These are phyloP conservation scores for Evansstolkia leycettana DNA, from an alignment of 495 filamentous ascomycete species.

Conservation along the genomic window DNA sequence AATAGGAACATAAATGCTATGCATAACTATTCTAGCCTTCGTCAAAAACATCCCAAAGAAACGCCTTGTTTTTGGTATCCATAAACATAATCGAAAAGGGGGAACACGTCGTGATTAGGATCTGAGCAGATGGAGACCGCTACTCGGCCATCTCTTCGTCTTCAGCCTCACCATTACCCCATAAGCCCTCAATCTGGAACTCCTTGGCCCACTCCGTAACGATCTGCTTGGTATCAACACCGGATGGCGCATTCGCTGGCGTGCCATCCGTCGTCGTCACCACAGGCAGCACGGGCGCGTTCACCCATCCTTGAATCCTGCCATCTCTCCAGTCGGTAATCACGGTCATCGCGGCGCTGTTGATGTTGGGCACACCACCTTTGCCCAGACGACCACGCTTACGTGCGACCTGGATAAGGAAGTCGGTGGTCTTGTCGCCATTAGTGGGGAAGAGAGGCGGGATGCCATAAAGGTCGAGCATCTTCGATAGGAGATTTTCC, in stretches of 20 bases:
- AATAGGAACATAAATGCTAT: slow-evolving; percentile 1
- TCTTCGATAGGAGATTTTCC: slow-evolving; percentile 56
- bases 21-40: slow-evolving; percentile 3
- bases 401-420: slow-evolving; percentile 85
- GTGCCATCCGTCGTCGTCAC: slow-evolving; percentile 24
- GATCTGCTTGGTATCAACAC: slow-evolving; percentile 65
- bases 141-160: slow-evolving; percentile 34
- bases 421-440: slow-evolving; percentile 77
- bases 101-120: slow-evolving; percentile 13
- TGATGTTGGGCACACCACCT: slow-evolving; percentile 79
- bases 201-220: slow-evolving; percentile 91
- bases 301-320: slow-evolving; percentile 84
- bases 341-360: slow-evolving; percentile 80
- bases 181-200: slow-evolving; percentile 92
- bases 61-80: slow-evolving; percentile 30
- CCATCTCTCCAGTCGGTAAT: slow-evolving; percentile 94
- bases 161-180: slow-evolving; percentile 50
- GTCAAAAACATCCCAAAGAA: slow-evolving; percentile 5
- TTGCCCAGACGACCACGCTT: slow-evolving; percentile 84
- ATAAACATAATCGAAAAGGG: slow-evolving; percentile 11
- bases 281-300: slow-evolving; percentile 54
- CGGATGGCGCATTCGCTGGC: slow-evolving; percentile 15
- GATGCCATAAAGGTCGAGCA: slow-evolving; percentile 71
- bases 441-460: slow-evolving; percentile 55
- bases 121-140: slow-evolving; percentile 6